A percentile compares a stretch with the other conserved stretches of the same genome.
Evolutionary conservation across 352 stramenopile species (phyloP).

Genomic region (Globisporangium splendens): DNA sequence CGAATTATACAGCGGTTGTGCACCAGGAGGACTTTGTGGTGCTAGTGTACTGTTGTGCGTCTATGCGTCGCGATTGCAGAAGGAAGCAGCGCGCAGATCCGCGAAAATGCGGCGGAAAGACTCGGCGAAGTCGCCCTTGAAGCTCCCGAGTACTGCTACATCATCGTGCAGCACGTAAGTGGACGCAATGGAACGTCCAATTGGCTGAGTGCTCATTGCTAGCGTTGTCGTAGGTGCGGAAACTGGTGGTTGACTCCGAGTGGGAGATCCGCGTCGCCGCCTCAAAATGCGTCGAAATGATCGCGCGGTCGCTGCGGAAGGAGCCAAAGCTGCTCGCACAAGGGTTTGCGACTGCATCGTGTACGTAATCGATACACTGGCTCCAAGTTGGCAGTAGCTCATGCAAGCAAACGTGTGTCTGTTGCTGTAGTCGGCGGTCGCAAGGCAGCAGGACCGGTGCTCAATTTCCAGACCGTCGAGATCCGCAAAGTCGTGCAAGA

Average conservation of each 20-base stretch:
- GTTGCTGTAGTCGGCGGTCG: slow-evolving; percentile 38
- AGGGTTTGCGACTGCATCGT: slow-evolving; percentile 39
- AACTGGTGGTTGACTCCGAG: slow-evolving; percentile 39
- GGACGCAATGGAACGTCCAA: too few relatives aligned
- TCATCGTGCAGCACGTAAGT: slow-evolving; percentile 46
- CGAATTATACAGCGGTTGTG: neutral
- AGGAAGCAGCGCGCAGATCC: slow-evolving; percentile 63
- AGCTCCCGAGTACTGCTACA: slow-evolving; percentile 40
- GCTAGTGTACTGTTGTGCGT: neutral
- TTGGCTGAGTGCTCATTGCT: neutral
- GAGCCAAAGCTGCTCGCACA: slow-evolving; percentile 23
- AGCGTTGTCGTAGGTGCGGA: slow-evolving; percentile 35
- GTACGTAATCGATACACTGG: slow-evolving; percentile 21
- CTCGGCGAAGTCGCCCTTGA: slow-evolving; percentile 57
- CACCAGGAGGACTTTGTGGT: too few relatives aligned
- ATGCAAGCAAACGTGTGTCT: neutral
- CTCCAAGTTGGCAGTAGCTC: neutral
- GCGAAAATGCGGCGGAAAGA: slow-evolving; percentile 65
- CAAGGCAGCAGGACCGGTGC: slow-evolving; percentile 28
- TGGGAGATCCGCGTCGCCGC: slow-evolving; percentile 78
- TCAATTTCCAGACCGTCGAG: slow-evolving; percentile 59
- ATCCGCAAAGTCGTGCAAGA: slow-evolving; percentile 51
- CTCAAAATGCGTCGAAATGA: slow-evolving; percentile 54
- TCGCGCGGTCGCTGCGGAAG: slow-evolving; percentile 38
- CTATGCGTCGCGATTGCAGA: slow-evolving; percentile 26